Evolutionary conservation across 1,139 yeast genomes (phyloP).

Genomic region (Taphrina communis): DNA sequence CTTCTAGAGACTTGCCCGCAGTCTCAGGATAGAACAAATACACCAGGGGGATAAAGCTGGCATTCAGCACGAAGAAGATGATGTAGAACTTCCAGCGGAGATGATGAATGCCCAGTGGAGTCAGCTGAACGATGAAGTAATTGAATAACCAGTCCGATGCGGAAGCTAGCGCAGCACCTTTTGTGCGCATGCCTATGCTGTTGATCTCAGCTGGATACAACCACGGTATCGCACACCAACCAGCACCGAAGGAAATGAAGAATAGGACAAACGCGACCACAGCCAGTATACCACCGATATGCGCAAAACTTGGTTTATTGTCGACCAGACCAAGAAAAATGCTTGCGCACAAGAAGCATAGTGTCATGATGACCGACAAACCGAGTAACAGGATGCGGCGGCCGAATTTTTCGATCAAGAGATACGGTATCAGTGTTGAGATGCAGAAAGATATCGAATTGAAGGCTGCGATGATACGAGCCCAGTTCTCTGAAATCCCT

Average conservation of each 20-base stretch:
- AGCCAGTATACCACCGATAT: constrained; percentile 33
- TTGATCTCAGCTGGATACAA: constrained; percentile 62
- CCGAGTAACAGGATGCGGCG: constrained; percentile 65
- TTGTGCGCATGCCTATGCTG: constrained; percentile 58
- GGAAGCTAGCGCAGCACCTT: constrained; percentile 63
- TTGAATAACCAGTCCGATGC: constrained; percentile 63
- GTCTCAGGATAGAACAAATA: constrained; percentile 74
- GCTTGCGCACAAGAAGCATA: constrained; percentile 45
- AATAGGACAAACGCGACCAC: constrained; percentile 47
- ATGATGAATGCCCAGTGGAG: constrained; percentile 58
- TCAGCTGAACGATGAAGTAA: constrained; percentile 63
- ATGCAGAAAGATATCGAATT: constrained; percentile 31
- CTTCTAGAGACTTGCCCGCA: constrained; percentile 67
- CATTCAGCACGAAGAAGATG: constrained; percentile 58
- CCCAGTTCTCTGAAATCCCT: constrained; percentile 22
- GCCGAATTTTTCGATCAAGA: constrained; percentile 64
- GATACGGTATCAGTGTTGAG: constrained; percentile 50
- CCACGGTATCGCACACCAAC: constrained; percentile 52
- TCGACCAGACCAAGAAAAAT: constrained; percentile 42
- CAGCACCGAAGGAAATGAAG: constrained; percentile 46
- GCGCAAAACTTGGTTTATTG: constrained; percentile 45
- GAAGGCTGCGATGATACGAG: constrained; percentile 34
- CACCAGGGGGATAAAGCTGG: constrained; percentile 58
- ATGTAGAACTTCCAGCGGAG: constrained; percentile 58
- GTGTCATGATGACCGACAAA: constrained; percentile 49